Base-by-base conservation (phyloP, 1,139 yeast species). In the Suhomyces panamericanus region DNA sequence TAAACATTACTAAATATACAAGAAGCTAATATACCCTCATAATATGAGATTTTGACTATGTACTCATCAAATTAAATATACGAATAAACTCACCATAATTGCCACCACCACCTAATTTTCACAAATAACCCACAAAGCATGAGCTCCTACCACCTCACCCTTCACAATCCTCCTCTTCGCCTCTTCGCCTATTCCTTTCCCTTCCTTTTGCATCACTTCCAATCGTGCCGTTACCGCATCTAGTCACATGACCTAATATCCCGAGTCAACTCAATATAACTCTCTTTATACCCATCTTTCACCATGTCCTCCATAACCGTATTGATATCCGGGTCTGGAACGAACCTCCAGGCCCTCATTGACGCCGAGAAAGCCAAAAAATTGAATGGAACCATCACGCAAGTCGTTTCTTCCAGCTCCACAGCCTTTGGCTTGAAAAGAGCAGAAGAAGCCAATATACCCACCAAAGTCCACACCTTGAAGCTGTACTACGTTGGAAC, bases 261-360 rank as follows among this genome's bases (percentile, higher is more conserved):
- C 44, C 38, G 44, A 41, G 44, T 39, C 43, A 31, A 41, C 6
- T 32, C 20, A 35, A 28, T 27, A 16, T n/a, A 12, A 17, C 34
- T 16, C 38, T 13, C 6, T 29, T 24, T 28, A n/a, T n/a, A n/a
- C n/a, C 9, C 17, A 14, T 30, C 13, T 29, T 27, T 15, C 43
- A 40, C 32, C 41, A 49, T 51, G 53, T 29, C 40, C 28, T 26
- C 66, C 63, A 52, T 87, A 51, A 74, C 87, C 10, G 97, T 93
- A 1, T 78, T 93, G 42, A 93, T 93, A 39, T 91, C 98, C 2
- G 99, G 99, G 1, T 85, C 87, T 22, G 99, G 99, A 1, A 83
- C 97, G 16, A 93, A 93, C 59, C 72, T 93, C 37, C 99, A 93
- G 64, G 98, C 99, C 0, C 72, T 93, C 34, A 88, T 93, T 39